Conservation (phyloP, 352 stramenopile species). For the Phytophthora pisi region DNA sequence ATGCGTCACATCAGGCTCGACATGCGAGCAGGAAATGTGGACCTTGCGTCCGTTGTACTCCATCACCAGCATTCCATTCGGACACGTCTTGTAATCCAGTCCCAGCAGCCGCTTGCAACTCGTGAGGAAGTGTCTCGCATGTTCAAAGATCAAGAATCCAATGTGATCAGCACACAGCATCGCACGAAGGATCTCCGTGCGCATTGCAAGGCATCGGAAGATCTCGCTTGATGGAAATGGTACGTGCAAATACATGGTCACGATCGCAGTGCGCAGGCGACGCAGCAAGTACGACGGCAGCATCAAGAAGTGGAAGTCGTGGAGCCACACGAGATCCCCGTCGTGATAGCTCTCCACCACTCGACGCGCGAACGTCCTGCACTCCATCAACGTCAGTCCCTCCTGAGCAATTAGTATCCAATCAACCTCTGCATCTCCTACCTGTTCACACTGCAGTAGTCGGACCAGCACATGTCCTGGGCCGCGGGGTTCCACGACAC, state of each 20-base stretch:
- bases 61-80: conserved; percentile 90
- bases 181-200: conserved; percentile 90
- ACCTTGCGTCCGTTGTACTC: conserved; percentile 97
- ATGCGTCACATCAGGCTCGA: conserved; percentile 91
- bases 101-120: conserved; percentile 94
- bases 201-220: conserved; percentile 94
- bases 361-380: conserved; percentile 50
- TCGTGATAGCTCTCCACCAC: conserved; percentile 80
- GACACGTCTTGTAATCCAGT: conserved; percentile 92
- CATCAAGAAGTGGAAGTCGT: conserved; percentile 98
- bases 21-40: conserved; percentile 96
- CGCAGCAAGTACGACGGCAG: conserved; percentile 96
- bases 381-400: background rate
- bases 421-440: conserved; percentile 1
- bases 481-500: conserved; percentile 82
- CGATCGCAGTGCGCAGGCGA: conserved; percentile 89
- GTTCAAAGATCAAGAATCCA: conserved; percentile 94
- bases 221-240: conserved; percentile 99
- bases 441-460: conserved; percentile 83
- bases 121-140: conserved; percentile 93
- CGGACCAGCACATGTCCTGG: conserved; percentile 76
- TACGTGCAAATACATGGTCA: conserved; percentile 98
- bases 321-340: conserved; percentile 95
- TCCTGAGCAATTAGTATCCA: background rate
- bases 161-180: conserved; percentile 93